Base-by-base conservation (phyloP, 2,329 filamentous ascomycete species). In the Pyricularia sp. region DNA sequence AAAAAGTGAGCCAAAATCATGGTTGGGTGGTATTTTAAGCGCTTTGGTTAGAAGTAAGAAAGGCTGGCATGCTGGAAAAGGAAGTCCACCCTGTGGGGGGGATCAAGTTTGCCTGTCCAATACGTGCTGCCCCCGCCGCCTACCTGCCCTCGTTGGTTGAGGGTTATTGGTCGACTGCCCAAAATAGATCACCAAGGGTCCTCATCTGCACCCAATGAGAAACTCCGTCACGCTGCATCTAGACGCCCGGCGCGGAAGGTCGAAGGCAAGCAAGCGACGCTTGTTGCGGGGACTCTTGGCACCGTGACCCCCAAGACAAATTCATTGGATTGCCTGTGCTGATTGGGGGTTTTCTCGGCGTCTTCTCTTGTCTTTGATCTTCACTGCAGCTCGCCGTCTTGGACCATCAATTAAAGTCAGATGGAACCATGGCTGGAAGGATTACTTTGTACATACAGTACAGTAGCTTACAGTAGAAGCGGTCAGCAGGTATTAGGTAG, bases 191-290 rank as follows among this genome's bases (percentile, higher is more conserved):
- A 26, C 33, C 33, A 68, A 55, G 68, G 66, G 68, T 64, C 50
- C 58, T 61, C 59, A 42, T 31, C 2, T 26, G 7, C 23, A 64
- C 42, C 75, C 74, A 77, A 77, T 76, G 72, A 74, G 63, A 14
- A 36, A 12, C 25, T n/a, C 69, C 28, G 72, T 77, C 75, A 77
- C 75, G 69, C 72, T 75, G 74, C 75, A 76, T 70, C 26, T 77
- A 75, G 70, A 77, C 75, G 75, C 75, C 74, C 58, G 58, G 58
- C 58, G 58, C 23, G 58, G 11, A 26, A 26, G 11, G 58, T 20
- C 23, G 17, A 59, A 28, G 58, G 58, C 10, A 25, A 4, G 42
- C 42, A 61, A 61, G 58, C 58, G 58, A 61, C 58, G 58, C 58
- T n/a, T 26, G 23, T n/a, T 26, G 23, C 23, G 58, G 23, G 23